Evolutionary conservation across 208 protist genomes (phyloP).

Genomic region (Leishmania aethiopica): DNA sequence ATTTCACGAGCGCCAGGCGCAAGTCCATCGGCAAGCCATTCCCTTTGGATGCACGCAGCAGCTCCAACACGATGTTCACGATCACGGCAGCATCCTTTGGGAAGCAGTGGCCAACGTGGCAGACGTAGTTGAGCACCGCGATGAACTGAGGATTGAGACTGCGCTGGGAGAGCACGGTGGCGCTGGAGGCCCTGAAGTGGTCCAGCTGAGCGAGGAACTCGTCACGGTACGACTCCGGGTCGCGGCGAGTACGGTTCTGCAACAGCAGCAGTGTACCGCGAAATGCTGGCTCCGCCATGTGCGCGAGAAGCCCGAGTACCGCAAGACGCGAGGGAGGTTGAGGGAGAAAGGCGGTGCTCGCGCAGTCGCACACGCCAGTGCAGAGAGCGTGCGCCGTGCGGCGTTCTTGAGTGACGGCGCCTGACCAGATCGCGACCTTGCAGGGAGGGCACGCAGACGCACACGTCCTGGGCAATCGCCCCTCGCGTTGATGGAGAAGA

Average conservation of each 20-base stretch:
- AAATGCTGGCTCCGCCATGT: slow-evolving; percentile 80
- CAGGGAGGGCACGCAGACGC: not conserved
- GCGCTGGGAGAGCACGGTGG: slow-evolving; percentile 90
- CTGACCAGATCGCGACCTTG: not conserved
- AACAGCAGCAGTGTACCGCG: slow-evolving; percentile 93
- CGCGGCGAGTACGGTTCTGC: slow-evolving; percentile 95
- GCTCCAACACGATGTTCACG: slow-evolving; percentile 83
- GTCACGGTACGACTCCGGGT: slow-evolving; percentile 95
- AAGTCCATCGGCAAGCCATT: slow-evolving; percentile 81
- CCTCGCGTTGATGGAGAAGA: not conserved
- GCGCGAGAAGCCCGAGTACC: not conserved
- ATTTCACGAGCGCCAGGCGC: slow-evolving; percentile 88
- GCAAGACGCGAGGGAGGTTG: not conserved
- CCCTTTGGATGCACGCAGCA: slow-evolving; percentile 84
- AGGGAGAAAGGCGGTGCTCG: not conserved
- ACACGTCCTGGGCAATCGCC: not conserved
- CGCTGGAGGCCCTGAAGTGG: slow-evolving; percentile 92
- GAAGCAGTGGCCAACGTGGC: slow-evolving; percentile 92
- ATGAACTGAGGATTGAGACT: slow-evolving; percentile 88
- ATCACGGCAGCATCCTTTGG: slow-evolving; percentile 82
- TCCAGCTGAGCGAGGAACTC: slow-evolving; percentile 95
- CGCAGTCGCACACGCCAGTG: not conserved
- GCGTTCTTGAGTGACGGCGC: not conserved
- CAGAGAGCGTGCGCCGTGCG: not conserved
- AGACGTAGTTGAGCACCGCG: slow-evolving; percentile 82